These are phyloP conservation scores for Geum urbanum DNA, from an alignment of 306 rosid genomes.

Conservation along the genomic window DNA sequence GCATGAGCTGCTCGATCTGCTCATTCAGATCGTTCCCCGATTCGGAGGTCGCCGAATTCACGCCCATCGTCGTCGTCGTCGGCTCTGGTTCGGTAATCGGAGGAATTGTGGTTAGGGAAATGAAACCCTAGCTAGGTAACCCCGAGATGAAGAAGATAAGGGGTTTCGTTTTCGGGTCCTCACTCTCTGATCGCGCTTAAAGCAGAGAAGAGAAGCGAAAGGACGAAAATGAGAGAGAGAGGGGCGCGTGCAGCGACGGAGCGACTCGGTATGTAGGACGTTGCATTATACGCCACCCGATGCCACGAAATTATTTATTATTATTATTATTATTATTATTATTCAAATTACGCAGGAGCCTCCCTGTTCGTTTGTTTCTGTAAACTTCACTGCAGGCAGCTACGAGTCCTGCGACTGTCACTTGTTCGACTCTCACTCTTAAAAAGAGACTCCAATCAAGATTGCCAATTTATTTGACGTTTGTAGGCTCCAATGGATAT, in stretches of 20 bases:
- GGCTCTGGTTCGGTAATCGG: background rate
- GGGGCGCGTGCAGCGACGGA: constrained; percentile 47
- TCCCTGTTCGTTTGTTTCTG: too few relatives aligned
- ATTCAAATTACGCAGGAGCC: too few relatives aligned
- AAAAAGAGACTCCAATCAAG: too few relatives aligned
- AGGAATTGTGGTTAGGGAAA: constrained; percentile 18
- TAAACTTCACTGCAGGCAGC: too few relatives aligned
- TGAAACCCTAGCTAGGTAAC: constrained; percentile 19
- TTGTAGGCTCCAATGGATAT: too few relatives aligned
- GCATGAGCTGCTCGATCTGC: constrained; percentile 99
- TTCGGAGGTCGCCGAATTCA: constrained; percentile 56
- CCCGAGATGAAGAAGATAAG: constrained; percentile 16
- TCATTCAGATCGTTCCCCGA: constrained; percentile 64
- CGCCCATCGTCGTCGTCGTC: constrained; percentile 44
- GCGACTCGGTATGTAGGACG: constrained; percentile 17
- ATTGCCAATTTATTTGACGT: too few relatives aligned
- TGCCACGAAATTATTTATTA: background rate
- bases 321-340: too few relatives aligned
- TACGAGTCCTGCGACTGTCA: too few relatives aligned
- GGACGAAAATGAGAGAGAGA: constrained; percentile 8
- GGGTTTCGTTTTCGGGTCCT: constrained; percentile 4
- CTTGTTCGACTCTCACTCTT: too few relatives aligned
- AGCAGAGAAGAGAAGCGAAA: background rate
- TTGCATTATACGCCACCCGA: constrained; percentile 2
- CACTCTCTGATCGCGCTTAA: constrained; percentile 23